A percentile compares a stretch with the other conserved stretches of the same genome.
phyloP scores from a whole-genome alignment of 768 basidiomycete species.

The Mycena maculata region DNA sequence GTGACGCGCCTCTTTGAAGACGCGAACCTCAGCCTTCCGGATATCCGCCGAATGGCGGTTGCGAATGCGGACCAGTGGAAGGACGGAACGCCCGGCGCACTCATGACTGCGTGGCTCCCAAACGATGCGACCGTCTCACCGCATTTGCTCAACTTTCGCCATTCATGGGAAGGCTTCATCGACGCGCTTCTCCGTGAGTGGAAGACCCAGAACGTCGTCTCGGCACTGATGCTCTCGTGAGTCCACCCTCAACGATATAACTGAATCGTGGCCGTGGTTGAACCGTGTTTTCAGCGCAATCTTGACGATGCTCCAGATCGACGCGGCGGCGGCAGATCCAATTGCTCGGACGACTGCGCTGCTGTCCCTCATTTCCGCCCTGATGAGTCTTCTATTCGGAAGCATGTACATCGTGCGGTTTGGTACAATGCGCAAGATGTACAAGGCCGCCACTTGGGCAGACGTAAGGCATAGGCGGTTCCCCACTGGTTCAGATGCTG shows the following conservation, averaged over 20 bases:
- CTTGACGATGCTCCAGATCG: slow-evolving; percentile 34
- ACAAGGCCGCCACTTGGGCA: slow-evolving; percentile 69
- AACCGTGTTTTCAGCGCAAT: slow-evolving; percentile 22
- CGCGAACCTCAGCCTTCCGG: slow-evolving; percentile 63
- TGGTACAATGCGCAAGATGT: slow-evolving; percentile 71
- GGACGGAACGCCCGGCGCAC: slow-evolving; percentile 10
- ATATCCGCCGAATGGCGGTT: slow-evolving; percentile 37
- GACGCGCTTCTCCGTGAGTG: slow-evolving; percentile 56
- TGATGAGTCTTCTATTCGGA: slow-evolving; percentile 70
- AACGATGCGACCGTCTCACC: slow-evolving; percentile 51
- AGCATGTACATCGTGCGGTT: slow-evolving; percentile 72
- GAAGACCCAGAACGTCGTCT: slow-evolving; percentile 70
- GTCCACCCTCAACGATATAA: neutral
- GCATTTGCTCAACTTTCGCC: slow-evolving; percentile 46
- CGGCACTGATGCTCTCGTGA: slow-evolving; percentile 50
- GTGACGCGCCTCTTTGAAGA: slow-evolving; percentile 66
- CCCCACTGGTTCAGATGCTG: neutral
- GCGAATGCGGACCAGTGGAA: slow-evolving; percentile 30
- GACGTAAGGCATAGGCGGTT: slow-evolving; percentile 50
- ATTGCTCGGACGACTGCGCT: slow-evolving; percentile 64
- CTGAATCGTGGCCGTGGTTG: neutral
- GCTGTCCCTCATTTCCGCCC: slow-evolving; percentile 63
- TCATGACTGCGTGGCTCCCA: slow-evolving; percentile 34
- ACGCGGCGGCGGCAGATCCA: slow-evolving; percentile 57
- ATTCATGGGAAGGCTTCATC: slow-evolving; percentile 33